Evolutionary conservation across 805 yeast species (phyloP), one percentile per base, ranked within the genome.

Genomic region (Candida multigemmis): DNA sequence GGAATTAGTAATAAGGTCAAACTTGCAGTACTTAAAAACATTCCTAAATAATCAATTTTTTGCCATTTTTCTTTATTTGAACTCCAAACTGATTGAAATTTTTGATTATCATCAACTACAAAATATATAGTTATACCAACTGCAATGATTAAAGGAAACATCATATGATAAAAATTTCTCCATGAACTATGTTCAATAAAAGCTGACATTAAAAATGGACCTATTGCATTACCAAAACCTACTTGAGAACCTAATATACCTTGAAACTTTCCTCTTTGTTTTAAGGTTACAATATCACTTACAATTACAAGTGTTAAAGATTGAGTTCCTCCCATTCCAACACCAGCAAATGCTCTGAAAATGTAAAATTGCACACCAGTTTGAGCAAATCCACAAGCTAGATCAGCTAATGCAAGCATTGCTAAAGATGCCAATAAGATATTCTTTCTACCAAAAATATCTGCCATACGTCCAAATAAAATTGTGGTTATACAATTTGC

Each of bases 401-500:
- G 62, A 58, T 21, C 75, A 12, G 61, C 71, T 1, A 67, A 17
- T 0, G 58, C 61, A 32, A 72, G 63, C 35, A 69, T 48, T 11
- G 43, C 44, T 23, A 71, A 65, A 1, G 69, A 68, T 21, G 51
- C 34, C 5, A 71, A 32, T 7, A 72, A 44, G 6, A 68, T 57
- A 7, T 53, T 48, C 29, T 64, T 63, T 26, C 81, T 51, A 5
- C 81, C 80, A 35, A 67, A 56, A 13, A 81, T 68, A 37, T 82
- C 89, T 22, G 80, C 68, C 17, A 79, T 54, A 32, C 77, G 70
- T 4, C 89, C 91, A 30, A 74, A 77, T 14, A 81, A 46, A 1
- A 85, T 87, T 50, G 79, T 87, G 47, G 78, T 77, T 2, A 82
- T 81, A 3, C 83, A 70, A 34, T 72, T 74, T 2, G 87, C 76